Evolutionary conservation across 306 rosid species (phyloP).

Genomic region (Pueraria montana): DNA sequence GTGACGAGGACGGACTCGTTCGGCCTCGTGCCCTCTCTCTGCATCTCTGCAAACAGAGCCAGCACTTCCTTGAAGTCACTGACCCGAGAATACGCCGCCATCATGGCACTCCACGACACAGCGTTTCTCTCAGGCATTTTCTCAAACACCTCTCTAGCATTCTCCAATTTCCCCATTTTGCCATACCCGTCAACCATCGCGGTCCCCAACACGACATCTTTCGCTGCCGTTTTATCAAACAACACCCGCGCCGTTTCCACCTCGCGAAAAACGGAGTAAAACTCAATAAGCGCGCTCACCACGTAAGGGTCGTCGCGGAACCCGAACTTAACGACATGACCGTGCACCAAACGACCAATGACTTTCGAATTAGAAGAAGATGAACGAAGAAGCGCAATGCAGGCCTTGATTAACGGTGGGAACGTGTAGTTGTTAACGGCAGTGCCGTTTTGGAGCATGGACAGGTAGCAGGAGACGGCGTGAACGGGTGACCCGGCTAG

Average conservation of each 20-base stretch:
- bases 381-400: constrained; percentile 48
- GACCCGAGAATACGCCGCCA: constrained; percentile 57
- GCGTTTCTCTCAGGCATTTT: constrained; percentile 77
- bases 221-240: constrained; percentile 60
- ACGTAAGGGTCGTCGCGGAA: constrained; percentile 66
- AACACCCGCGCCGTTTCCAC: constrained; percentile 56
- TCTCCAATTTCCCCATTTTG: constrained; percentile 66
- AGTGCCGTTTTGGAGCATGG: constrained; percentile 64
- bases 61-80: constrained; percentile 56
- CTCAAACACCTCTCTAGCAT: constrained; percentile 75
- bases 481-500: constrained; percentile 49
- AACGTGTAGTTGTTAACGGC: constrained; percentile 81
- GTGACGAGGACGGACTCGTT: constrained; percentile 57
- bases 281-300: constrained; percentile 62
- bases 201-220: constrained; percentile 90
- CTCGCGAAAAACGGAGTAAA: constrained; percentile 55
- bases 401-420: constrained; percentile 82
- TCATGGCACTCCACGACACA: constrained; percentile 65
- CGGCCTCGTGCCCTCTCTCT: constrained; percentile 42
- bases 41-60: constrained; percentile 56
- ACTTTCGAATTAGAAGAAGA: constrained; percentile 1
- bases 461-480: constrained; percentile 63
- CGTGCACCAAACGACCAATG: constrained; percentile 69
- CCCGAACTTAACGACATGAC: constrained; percentile 70
- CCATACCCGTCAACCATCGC: constrained; percentile 86